Conservation (phyloP, 2,329 filamentous ascomycete species). For the Erysiphe pisi region DNA sequence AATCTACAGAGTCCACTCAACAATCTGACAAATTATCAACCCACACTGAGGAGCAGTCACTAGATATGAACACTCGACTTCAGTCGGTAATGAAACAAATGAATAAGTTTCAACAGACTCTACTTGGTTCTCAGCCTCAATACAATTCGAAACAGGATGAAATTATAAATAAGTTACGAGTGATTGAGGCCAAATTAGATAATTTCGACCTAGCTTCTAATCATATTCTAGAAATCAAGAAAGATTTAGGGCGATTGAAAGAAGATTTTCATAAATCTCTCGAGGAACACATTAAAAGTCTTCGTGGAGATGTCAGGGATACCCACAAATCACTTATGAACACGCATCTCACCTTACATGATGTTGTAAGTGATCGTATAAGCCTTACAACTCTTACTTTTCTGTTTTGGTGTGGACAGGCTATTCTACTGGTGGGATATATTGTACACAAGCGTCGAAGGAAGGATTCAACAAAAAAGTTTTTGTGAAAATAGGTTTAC, state of each 20-base stretch:
- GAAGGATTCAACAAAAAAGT: conserved; percentile 35
- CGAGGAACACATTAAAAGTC: conserved; percentile 32
- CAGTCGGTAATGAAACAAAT: conserved; percentile 62
- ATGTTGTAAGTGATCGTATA: conserved; percentile 7
- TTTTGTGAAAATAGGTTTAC: conserved; percentile 31
- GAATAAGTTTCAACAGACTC: conserved; percentile 49
- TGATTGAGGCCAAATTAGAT: conserved; percentile 39
- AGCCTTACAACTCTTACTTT: conserved; percentile 29
- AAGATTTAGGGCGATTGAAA: conserved; percentile 49
- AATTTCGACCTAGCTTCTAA: conserved; percentile 39
- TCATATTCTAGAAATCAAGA: conserved; percentile 38
- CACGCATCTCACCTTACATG: conserved; percentile 26
- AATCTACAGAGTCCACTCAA: conserved; percentile 28
- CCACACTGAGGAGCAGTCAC: conserved; percentile 54
- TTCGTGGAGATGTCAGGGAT: conserved; percentile 33
- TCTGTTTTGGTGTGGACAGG: conserved; percentile 35
- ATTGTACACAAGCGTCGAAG: conserved; percentile 36
- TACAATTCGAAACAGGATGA: conserved; percentile 42
- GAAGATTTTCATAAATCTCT: conserved; percentile 39
- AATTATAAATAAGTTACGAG: conserved; percentile 30
- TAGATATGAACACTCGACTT: conserved; percentile 73
- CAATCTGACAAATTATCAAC: conserved; percentile 39
- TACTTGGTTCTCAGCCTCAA: conserved; percentile 44
- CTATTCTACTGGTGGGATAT: conserved; percentile 33
- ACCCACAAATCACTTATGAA: conserved; percentile 31